Evolutionary conservation across 2,329 filamentous ascomycete genomes (phyloP).

Genomic region (Alternaria incomplexa): DNA sequence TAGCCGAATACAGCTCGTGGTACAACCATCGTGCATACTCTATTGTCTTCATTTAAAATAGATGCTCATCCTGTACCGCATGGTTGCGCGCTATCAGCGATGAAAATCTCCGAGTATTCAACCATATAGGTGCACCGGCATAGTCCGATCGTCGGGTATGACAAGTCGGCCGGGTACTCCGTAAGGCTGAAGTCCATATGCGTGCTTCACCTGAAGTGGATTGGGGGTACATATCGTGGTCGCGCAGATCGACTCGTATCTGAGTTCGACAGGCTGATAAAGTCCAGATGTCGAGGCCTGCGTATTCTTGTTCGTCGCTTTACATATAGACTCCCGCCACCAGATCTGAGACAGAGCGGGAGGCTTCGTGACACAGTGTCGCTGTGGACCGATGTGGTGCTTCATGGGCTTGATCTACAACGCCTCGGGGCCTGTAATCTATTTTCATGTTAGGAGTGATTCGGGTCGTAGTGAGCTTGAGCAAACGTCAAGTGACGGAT

Average conservation of each 20-base stretch:
- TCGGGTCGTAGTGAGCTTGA: neutral
- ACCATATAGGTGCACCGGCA: constrained; percentile 18
- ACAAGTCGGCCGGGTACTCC: constrained; percentile 10
- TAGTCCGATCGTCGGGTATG: constrained; percentile 20
- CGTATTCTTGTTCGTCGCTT: neutral
- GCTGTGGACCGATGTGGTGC: constrained; percentile 1
- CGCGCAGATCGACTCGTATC: constrained; percentile 11
- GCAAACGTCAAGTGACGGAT: neutral
- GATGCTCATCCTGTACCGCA: neutral
- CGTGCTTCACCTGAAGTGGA: constrained; percentile 1
- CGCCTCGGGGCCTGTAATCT: neutral
- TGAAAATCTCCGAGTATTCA: constrained; percentile 14
- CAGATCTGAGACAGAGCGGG: constrained; percentile 24
- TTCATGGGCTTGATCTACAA: neutral
- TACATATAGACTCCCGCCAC: constrained; percentile 14
- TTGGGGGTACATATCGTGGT: neutral
- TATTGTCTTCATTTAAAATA: neutral
- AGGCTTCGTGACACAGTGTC: constrained; percentile 13
- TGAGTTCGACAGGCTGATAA: neutral
- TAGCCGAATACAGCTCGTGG: constrained; percentile 17
- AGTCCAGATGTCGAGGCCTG: constrained; percentile 2
- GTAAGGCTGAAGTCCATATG: constrained; percentile 22
- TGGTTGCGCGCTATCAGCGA: constrained; percentile 2
- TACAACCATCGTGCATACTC: constrained; percentile 10
- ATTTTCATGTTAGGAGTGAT: neutral